phyloP scores from a whole-genome alignment of 2,329 filamentous ascomycete genomes.

The Ophiocordyceps camponoti-leonardi region DNA sequence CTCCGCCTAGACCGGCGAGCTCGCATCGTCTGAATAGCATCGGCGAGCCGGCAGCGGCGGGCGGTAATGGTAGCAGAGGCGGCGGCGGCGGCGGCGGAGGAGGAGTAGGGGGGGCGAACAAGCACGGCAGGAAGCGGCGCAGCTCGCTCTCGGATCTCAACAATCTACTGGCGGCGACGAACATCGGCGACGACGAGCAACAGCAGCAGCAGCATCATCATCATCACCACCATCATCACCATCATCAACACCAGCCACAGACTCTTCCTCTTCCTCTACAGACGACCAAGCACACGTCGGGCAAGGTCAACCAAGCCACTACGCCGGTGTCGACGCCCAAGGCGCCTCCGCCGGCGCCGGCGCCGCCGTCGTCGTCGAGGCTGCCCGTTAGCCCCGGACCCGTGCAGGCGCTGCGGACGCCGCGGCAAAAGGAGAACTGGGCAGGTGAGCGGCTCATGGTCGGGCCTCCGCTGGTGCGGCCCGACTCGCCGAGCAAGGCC shows the following conservation, averaged over 20 bases:
- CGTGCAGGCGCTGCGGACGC: constrained; percentile 19
- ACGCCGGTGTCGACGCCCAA: constrained; percentile 19
- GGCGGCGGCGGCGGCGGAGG: background rate
- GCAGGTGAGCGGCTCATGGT: constrained; percentile 3
- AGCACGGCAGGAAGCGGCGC: constrained; percentile 60
- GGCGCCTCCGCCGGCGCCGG: constrained; percentile 21
- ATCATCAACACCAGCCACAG: no score
- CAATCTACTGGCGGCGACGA: constrained; percentile 45
- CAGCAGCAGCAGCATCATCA: constrained; percentile 15
- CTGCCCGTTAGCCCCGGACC: constrained; percentile 32
- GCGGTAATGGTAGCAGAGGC: background rate
- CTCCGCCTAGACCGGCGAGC: constrained; percentile 35
- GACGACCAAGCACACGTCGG: constrained; percentile 34
- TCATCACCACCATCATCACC: no score
- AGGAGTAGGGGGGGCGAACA: constrained; percentile 15
- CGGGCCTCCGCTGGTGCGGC: constrained; percentile 2
- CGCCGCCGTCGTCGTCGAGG: constrained; percentile 25
- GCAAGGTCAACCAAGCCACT: constrained; percentile 27
- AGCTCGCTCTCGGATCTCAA: constrained; percentile 84
- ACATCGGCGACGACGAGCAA: constrained; percentile 18
- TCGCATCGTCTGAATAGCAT: constrained; percentile 42
- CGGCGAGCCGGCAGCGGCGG: constrained; percentile 31
- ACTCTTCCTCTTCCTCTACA: constrained; percentile 20
- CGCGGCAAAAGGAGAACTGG: constrained; percentile 29
- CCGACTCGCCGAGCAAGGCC: constrained; percentile 4